Evolutionary conservation across 2,329 filamentous ascomycete species (phyloP).

Genomic region (Albophoma yamanashiensis): DNA sequence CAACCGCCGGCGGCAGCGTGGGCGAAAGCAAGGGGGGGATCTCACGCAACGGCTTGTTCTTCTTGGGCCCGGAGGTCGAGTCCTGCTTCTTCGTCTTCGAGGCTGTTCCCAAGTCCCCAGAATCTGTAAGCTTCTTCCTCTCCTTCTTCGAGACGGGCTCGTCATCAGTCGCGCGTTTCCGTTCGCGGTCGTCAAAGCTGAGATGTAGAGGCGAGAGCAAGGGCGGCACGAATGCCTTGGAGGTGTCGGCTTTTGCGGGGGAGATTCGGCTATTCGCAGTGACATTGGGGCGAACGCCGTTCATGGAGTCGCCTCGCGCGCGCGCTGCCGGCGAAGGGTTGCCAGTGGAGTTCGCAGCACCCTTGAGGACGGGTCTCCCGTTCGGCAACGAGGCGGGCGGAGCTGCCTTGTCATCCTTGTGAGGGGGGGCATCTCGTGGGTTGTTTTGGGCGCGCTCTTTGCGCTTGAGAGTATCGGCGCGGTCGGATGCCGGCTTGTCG

Average conservation of each 20-base stretch:
- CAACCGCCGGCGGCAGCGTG: constrained; percentile 40
- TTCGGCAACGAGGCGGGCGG: constrained; percentile 22
- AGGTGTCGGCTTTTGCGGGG: constrained; percentile 26
- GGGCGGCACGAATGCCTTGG: constrained; percentile 34
- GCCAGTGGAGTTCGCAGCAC: constrained; percentile 12
- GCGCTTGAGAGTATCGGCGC: constrained; percentile 21
- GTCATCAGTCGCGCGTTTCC: constrained; percentile 10
- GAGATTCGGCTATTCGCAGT: constrained; percentile 21
- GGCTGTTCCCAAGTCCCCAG: constrained; percentile 15
- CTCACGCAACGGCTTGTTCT: constrained; percentile 22
- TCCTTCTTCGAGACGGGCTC: constrained; percentile 15
- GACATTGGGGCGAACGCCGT: constrained; percentile 27
- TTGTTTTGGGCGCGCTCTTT: constrained; percentile 14
- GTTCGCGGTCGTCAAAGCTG: constrained; percentile 27
- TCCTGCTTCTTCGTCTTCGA: constrained; percentile 19
- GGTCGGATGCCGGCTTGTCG: constrained; percentile 16
- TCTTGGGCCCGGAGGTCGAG: constrained; percentile 20
- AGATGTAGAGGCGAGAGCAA: constrained; percentile 42
- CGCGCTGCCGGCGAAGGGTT: constrained; percentile 26
- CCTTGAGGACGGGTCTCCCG: constrained; percentile 23
- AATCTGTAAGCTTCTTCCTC: constrained; percentile 17
- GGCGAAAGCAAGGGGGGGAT: constrained; percentile 44
- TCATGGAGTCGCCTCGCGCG: constrained; percentile 28
- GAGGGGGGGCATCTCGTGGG: constrained; percentile 15
- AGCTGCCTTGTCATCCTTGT: constrained; percentile 15